These are phyloP conservation scores for Mrakia gelida DNA, from an alignment of 768 basidiomycete genomes.

Conservation along the genomic window DNA sequence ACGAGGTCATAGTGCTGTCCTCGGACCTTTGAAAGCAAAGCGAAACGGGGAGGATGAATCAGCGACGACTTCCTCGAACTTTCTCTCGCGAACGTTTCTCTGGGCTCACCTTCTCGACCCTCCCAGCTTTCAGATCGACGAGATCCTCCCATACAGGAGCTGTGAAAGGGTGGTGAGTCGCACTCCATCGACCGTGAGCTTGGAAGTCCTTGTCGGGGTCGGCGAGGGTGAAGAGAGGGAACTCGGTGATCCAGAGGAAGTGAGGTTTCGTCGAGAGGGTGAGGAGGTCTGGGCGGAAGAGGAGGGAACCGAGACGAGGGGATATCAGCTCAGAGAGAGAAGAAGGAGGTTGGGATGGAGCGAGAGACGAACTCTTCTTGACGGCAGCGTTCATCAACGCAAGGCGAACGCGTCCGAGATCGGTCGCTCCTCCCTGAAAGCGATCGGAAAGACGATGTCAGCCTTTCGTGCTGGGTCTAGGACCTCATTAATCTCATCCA, in stretches of 20 bases:
- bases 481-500: too few relatives aligned
- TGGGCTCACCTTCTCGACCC: conserved; percentile 58
- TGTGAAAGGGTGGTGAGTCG: conserved; percentile 93
- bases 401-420: conserved; percentile 64
- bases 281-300: conserved; percentile 53
- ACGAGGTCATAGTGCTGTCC: conserved; percentile 97
- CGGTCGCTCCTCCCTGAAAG: conserved; percentile 75
- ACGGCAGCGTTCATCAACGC: conserved; percentile 65
- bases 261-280: conserved; percentile 59
- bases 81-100: not conserved
- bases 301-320: not conserved
- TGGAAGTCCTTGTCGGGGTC: conserved; percentile 84
- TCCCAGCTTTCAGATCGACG: conserved; percentile 65
- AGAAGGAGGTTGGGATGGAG: not conserved
- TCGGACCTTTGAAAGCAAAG: conserved; percentile 44
- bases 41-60: not conserved
- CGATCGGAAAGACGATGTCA: not conserved
- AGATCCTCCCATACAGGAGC: conserved; percentile 92
- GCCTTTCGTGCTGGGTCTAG: too few relatives aligned
- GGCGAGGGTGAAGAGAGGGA: conserved; percentile 81
- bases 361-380: conserved; percentile 52
- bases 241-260: conserved; percentile 94
- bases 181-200: conserved; percentile 82
- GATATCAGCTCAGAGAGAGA: not conserved
- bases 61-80: too few relatives aligned